These are phyloP conservation scores for Boletellus deceptivus DNA, from an alignment of 1,284 basidiomycete species.

Conservation along the genomic window DNA sequence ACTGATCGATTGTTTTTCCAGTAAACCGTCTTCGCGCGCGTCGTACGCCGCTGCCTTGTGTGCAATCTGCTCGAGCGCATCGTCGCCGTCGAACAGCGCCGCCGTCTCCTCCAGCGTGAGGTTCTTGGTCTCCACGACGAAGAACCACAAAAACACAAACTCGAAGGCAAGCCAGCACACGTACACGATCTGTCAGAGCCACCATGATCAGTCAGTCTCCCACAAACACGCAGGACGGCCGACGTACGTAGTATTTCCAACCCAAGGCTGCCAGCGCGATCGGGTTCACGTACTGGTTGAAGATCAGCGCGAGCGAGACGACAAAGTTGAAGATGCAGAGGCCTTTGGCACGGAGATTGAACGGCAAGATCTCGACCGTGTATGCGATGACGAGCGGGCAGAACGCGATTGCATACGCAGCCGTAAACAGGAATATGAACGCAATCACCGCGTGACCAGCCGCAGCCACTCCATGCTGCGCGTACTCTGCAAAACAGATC, in stretches of 20 bases:
- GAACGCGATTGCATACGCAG: slow-evolving; percentile 68
- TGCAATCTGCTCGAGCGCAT: slow-evolving; percentile 44
- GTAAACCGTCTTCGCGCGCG: slow-evolving; percentile 27
- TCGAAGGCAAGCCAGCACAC: slow-evolving; percentile 69
- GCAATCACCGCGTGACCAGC: slow-evolving; percentile 70
- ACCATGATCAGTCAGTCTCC: neutral
- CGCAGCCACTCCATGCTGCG: slow-evolving; percentile 37
- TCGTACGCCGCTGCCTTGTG: slow-evolving; percentile 24
- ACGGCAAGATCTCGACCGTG: slow-evolving; percentile 75
- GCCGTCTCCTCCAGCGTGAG: slow-evolving; percentile 74
- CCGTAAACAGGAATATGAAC: slow-evolving; percentile 76
- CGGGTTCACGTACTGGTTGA: slow-evolving; percentile 84
- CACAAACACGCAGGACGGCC: neutral
- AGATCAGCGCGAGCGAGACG: slow-evolving; percentile 64
- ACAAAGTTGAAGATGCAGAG: slow-evolving; percentile 72
- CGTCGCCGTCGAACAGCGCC: slow-evolving; percentile 67
- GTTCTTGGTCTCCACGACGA: slow-evolving; percentile 70
- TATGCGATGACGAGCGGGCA: slow-evolving; percentile 73
- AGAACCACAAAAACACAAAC: slow-evolving; percentile 61
- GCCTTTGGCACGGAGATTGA: slow-evolving; percentile 73
- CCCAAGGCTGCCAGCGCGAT: slow-evolving; percentile 56
- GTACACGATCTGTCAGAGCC: slow-evolving; percentile 52
- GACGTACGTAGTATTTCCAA: slow-evolving; percentile 61
- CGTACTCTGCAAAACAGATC: slow-evolving; percentile 64
- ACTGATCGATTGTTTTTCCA: slow-evolving; percentile 31